Evolutionary conservation across 1,284 basidiomycete genomes (phyloP).

Genomic region (Afroboletus lepidellus): DNA sequence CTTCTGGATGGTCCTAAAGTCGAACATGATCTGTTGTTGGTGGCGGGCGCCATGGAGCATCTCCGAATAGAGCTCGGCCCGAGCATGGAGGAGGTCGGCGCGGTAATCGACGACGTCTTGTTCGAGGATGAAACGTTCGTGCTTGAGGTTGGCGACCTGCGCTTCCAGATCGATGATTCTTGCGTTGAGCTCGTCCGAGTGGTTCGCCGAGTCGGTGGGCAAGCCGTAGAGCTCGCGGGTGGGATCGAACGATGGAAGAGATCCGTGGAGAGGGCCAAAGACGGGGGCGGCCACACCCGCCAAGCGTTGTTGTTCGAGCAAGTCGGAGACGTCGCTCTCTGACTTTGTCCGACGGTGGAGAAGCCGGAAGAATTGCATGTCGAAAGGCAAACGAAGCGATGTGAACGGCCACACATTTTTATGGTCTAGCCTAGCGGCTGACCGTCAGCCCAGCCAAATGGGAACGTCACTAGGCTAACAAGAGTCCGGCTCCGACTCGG

Average conservation of each 20-base stretch:
- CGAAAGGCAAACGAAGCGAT: background rate
- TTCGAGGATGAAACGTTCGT: conserved; percentile 20
- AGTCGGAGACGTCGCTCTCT: conserved; percentile 34
- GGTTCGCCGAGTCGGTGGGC: background rate
- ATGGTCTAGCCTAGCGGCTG: conserved; percentile 20
- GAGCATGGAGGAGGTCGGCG: conserved; percentile 30
- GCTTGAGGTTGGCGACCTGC: conserved; percentile 11
- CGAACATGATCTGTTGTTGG: conserved; percentile 25
- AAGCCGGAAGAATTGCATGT: conserved; percentile 38
- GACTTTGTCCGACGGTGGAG: conserved; percentile 39
- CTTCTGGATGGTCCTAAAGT: conserved; percentile 32
- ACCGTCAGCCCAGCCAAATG: conserved; percentile 17
- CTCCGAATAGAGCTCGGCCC: conserved; percentile 32
- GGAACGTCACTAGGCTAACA: too few species aligned
- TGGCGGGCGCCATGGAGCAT: conserved; percentile 25
- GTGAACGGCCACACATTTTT: conserved; percentile 10
- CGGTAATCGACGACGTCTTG: conserved; percentile 32
- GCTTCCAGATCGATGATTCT: conserved; percentile 16
- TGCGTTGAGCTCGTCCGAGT: conserved; percentile 2
- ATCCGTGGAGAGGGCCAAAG: conserved; percentile 21
- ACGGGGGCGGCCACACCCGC: conserved; percentile 13
- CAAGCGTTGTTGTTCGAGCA: conserved; percentile 14
- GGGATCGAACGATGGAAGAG: conserved; percentile 28
- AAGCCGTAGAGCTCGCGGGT: conserved; percentile 22
- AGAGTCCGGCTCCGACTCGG: too few species aligned